These are phyloP conservation scores for Fusarium decemcellulare DNA, from an alignment of 2,329 filamentous ascomycete genomes.

Conservation along the genomic window DNA sequence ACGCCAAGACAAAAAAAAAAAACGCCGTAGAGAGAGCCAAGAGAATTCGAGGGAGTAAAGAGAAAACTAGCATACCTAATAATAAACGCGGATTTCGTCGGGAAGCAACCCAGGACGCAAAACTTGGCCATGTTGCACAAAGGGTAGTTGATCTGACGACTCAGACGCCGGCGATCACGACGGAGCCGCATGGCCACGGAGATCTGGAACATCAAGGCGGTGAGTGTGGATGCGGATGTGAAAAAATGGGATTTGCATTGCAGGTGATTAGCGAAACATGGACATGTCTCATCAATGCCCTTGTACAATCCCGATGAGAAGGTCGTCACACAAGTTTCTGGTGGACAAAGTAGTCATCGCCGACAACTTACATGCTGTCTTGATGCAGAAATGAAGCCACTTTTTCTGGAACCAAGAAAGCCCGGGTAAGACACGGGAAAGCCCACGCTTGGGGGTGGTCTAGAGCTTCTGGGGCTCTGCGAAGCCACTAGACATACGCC, in stretches of 20 bases:
- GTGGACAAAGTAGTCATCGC: neutral
- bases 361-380: conserved; percentile 1
- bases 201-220: conserved; percentile 11
- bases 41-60: neutral
- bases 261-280: neutral
- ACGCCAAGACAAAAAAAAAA: neutral
- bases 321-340: no score
- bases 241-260: neutral
- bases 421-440: neutral
- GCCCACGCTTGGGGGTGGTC: neutral
- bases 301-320: no score
- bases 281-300: neutral
- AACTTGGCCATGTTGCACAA: neutral
- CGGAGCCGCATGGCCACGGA: neutral
- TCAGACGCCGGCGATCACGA: neutral
- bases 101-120: neutral
- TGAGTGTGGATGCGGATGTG: neutral
- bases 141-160: neutral
- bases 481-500: neutral
- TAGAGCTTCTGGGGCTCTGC: conserved; percentile 11
- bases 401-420: neutral
- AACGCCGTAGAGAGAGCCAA: neutral
- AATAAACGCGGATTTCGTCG: neutral
- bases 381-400: conserved; percentile 7
- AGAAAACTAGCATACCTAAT: neutral